A percentile compares a stretch with the other conserved stretches of the same genome.
Conservation (phyloP, 2,329 filamentous ascomycete genomes). For the Didymella exigua region DNA sequence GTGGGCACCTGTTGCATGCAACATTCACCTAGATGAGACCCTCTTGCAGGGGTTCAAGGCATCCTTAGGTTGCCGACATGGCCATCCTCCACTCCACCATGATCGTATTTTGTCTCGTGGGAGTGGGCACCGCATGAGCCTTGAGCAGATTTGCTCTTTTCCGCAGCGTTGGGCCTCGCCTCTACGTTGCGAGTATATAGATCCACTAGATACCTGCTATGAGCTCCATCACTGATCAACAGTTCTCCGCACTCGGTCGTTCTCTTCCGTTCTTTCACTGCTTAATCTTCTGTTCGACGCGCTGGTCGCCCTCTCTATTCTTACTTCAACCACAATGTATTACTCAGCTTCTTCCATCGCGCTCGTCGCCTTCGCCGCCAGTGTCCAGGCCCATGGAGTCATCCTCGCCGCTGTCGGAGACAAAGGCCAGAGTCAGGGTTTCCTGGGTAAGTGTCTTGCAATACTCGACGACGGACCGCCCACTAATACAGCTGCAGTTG, state of each 20-base stretch:
- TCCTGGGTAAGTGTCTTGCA: conserved; percentile 26
- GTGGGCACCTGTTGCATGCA: conserved; percentile 18
- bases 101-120: conserved; percentile 29
- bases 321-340: conserved; percentile 35
- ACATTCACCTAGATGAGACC: conserved; percentile 1
- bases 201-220: not conserved
- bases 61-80: conserved; percentile 15
- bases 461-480: not conserved
- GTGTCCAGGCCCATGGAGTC: conserved; percentile 40
- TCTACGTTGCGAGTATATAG: conserved; percentile 24
- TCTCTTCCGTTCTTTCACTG: conserved; percentile 24
- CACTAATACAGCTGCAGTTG: conserved; percentile 30
- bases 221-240: conserved; percentile 8
- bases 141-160: conserved; percentile 8
- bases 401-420: conserved; percentile 40
- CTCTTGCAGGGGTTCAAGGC: conserved; percentile 20
- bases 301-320: conserved; percentile 31
- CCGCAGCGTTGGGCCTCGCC: not conserved
- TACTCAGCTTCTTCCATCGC: conserved; percentile 34
- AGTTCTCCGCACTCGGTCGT: conserved; percentile 12
- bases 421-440: conserved; percentile 39
- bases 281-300: conserved; percentile 33
- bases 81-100: conserved; percentile 16
- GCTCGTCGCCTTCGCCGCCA: conserved; percentile 38
- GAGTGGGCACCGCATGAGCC: conserved; percentile 28